These are phyloP conservation scores for Lavandula angustifolia DNA, from an alignment of 257 asterid genomes.

Conservation along the genomic window DNA sequence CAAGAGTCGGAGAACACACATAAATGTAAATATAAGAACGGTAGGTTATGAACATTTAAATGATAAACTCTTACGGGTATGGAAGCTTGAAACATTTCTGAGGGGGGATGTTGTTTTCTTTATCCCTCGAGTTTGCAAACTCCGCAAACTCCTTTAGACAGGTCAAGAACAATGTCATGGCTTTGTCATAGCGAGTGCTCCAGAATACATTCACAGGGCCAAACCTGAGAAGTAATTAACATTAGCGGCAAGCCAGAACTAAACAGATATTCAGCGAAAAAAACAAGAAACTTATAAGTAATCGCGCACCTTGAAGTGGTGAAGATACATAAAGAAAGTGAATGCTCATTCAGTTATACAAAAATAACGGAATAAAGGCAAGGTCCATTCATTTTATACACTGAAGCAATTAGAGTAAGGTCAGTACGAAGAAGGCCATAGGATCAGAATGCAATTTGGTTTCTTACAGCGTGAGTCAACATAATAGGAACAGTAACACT, in stretches of 20 bases:
- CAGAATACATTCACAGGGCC: slow-evolving; percentile 98
- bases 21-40: background rate
- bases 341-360: background rate
- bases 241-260: slow-evolving; percentile 23
- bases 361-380: slow-evolving; percentile 1
- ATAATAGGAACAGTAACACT: background rate
- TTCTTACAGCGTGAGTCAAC: background rate
- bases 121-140: slow-evolving; percentile 86
- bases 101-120: slow-evolving; percentile 81
- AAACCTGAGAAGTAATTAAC: slow-evolving; percentile 55
- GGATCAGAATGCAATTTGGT: slow-evolving; percentile 3
- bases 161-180: slow-evolving; percentile 86
- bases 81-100: slow-evolving; percentile 93
- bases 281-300: background rate
- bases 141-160: slow-evolving; percentile 97
- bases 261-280: background rate
- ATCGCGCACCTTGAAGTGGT: background rate
- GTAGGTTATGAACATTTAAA: no score
- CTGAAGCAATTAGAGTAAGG: background rate
- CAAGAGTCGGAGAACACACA: background rate
- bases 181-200: slow-evolving; percentile 99
- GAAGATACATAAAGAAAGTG: background rate
- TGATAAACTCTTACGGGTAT: slow-evolving; percentile 64
- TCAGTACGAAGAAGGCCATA: background rate
- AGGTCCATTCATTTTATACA: slow-evolving; percentile 10